Evolutionary conservation across 2,329 filamentous ascomycete genomes (phyloP), one percentile per base, ranked within the genome.

Genomic region (Coniochaeta prunicola): DNA sequence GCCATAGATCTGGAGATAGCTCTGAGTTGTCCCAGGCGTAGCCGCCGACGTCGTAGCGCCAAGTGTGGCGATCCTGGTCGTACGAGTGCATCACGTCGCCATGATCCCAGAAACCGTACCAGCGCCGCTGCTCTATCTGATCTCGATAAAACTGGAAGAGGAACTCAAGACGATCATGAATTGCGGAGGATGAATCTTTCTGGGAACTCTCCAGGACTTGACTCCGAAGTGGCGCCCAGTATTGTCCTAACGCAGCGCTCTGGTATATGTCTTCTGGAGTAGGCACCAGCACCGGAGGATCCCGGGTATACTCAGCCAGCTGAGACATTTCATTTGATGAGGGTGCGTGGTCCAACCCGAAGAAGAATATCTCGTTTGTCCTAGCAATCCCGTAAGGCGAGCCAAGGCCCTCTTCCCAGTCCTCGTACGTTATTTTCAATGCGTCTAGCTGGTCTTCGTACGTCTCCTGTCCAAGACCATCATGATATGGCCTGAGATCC

Each of bases 11-110:
- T 0, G 84, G 81, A 0, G 83, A 86, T 0, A 87, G 73, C 66
- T 87, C 84, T 0, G 80, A 84, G 65, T 87, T 87, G 55, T 86
- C 84, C 84, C 84, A 87, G 0, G 82, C 83, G 59, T 83, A 87
- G 0, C 84, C 84, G 3, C 84, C 84, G 19, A 87, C 68, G 53
- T 87, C 84, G 59, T 86, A 87, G 1, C 82, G 76, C 84, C 84
- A 87, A 0, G 74, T 75, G 61, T 86, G 84, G 4, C 84, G 73
- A 65, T 85, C 78, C 0, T 67, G 62, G 56, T 87, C 84, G 60
- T 87, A 87, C 0, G 82, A 81, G 64, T 87, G 84, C 75, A 83
- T 83, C 40, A 87, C 76, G 62, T 87, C 84, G 1, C 84, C 84
- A 58, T 84, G 75, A 60, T 87, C 83, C 68, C 79, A 80, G 71